Evolutionary conservation across 2,329 filamentous ascomycete species (phyloP), one percentile per base, ranked within the genome.

Genomic region (Xylariales sp.): DNA sequence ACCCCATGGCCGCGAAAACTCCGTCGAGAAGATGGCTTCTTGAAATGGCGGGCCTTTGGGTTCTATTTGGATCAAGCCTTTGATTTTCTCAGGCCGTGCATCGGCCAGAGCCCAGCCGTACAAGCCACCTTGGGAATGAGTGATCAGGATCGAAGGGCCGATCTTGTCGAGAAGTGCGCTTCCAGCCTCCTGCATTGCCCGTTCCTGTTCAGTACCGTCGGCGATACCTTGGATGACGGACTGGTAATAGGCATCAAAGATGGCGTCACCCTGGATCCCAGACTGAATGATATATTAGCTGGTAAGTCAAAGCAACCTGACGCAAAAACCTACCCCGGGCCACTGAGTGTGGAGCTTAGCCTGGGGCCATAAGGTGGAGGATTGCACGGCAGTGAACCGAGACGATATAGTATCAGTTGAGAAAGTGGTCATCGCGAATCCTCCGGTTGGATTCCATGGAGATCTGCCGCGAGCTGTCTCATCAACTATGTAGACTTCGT

Each of bases 401-500:
- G 22, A 20, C 5, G 24, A n/a, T 1, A 49, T 43, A 3, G 9
- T 15, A 21, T 47, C 46, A 4, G 29, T 42, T 0, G 44, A 40
- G 15, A 29, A 46, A 3, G 16, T 31, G 5, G 22, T 21, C 3
- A 40, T 25, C 3, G 34, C 21, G 43, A 41, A 4, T 43, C 41
- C 1, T 28, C 38, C 10, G 57, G 51, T n/a, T 45, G 44, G 50
- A 51, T 61, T 1, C 36, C 41, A 43, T 1, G 53, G 44, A 4
- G 57, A 61, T n/a, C 62, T 56, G 14, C 58, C 60, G 12, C 56
- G 56, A 4, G 46, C 49, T 6, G 57, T 48, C 29, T 59, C 55
- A 34, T 63, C 61, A 8, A 52, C 50, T 21, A 64, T 47, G 44
- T 60, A 63, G 20, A 64, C 48, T 8, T 51, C 51, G 40, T 62